Base-by-base conservation (phyloP, 2,329 filamentous ascomycete species). In the Neofusicoccum sp. region DNA sequence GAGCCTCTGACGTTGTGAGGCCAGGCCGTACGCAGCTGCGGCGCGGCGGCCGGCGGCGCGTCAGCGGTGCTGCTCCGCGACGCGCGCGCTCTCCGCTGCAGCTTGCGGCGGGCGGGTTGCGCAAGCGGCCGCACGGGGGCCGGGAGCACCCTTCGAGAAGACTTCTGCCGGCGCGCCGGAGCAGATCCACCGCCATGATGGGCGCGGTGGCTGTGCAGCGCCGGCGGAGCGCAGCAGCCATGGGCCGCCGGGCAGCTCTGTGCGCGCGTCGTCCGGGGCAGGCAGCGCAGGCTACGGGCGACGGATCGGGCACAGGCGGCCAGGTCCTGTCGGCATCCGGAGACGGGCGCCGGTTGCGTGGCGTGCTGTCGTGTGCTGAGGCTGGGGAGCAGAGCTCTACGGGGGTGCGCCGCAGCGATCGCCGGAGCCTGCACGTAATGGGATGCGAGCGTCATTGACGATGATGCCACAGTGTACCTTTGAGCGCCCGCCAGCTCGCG, bases 391-490 rank as follows among this genome's bases (percentile, higher is more conserved):
- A 34, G 22, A 34, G 22, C n/a, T 56, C 41, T 41, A 56, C 50
- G 50, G 50, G 50, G 50, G 36, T 56, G 50, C 50, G 50, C 36
- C 36, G 50, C 50, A 28, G 31, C 54, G 54, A 58, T 58, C 54
- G 54, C 39, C 54, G 41, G 41, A 4, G 31, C 31, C 39, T 58
- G 54, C 39, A 58, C 41, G 54, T 45, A 58, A 58, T 58, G 39
- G 54, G 48, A 36, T n/a, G 22, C 14, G 12, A 6, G 54, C 54
- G 54, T 58, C 54, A 58, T 58, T 43, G 41, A 22, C 22, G 22
- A n/a, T 58, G 54, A 58, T 58, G 54, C 54, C 54, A 58, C 54
- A 45, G 54, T 58, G 54, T 58, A 28, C 41, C 39, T n/a, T 56
- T 31, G 16, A 29, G 14, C 37, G 7, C 37, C 39, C 44, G 52